Base-by-base conservation (phyloP, 305 asterid species). In the Ruellia speciosa region DNA sequence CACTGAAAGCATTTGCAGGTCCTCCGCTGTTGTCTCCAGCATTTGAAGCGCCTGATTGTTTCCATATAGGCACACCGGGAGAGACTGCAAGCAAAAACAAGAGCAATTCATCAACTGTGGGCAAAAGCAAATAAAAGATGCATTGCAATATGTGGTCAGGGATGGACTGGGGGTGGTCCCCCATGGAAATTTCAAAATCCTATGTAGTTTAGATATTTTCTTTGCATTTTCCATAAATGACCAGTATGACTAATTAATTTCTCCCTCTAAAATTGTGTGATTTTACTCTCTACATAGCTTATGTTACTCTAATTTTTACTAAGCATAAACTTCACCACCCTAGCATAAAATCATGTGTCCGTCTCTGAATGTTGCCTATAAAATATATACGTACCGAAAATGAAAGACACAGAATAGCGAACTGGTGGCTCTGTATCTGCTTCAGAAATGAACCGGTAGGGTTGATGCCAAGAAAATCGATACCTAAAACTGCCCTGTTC, bases 341-440 rank as follows among this genome's bases (percentile, higher is more conserved):
- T 3, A 33, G 37, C 4, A 33, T 33, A 37, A 7, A 37, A 6
- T 0, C 41, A 37, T 37, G 5, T 37, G 41, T 7, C 9, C 6
- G 12, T 37, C 12, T 37, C 1, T 10, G 18, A 6, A 18, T 18
- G n/a, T 15, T 47, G 18, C 4, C 17, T n/a, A 10, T 18, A n/a
- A 7, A 54, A n/a, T 19, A 18, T 34, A 54, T 46, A 41, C 61
- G 9, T 62, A 71, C 76, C 58, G 24, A 6, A 63, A 62, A 57
- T 16, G 72, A 56, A 53, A 68, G 60, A 28, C 67, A 70, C 14
- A 70, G 10, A n/a, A 70, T 60, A 28, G 75, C 75, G 33, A 60
- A 39, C 8, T 10, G 71, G 49, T 65, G 68, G 46, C 54, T 45
- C 63, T 58, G 61, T 16, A 70, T 34, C 35, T 41, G 39, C 10